Percentiles rank a stretch among this genome's conserved stretches.
These are phyloP conservation scores for Xylaria sp. DNA, from an alignment of 2,329 filamentous ascomycete species.

Conservation along the genomic window DNA sequence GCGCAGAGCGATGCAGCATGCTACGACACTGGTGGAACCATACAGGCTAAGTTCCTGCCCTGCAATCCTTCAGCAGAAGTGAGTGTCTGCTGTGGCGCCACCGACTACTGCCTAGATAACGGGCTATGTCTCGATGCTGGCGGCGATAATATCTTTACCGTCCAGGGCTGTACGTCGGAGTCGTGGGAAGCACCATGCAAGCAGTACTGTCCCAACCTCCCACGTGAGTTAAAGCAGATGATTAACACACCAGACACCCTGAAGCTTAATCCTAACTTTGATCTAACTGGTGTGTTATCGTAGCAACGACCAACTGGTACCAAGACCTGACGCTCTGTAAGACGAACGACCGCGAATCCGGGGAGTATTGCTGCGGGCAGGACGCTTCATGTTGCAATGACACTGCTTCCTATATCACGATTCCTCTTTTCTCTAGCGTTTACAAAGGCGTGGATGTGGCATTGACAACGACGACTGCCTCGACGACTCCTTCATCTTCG, in stretches of 20 bases:
- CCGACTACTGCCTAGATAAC: conserved; percentile 47
- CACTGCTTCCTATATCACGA: conserved; percentile 21
- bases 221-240: conserved; percentile 30
- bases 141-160: conserved; percentile 45
- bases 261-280: background rate
- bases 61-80: conserved; percentile 39
- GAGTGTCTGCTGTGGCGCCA: conserved; percentile 44
- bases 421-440: conserved; percentile 23
- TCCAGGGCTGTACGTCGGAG: conserved; percentile 48
- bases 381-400: conserved; percentile 37
- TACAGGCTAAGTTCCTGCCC: conserved; percentile 33
- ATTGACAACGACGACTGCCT: background rate
- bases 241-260: background rate
- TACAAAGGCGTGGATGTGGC: conserved; percentile 4
- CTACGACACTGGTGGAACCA: conserved; percentile 16
- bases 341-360: conserved; percentile 25
- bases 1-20: background rate
- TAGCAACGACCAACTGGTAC: conserved; percentile 27
- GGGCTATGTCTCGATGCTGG: conserved; percentile 47
- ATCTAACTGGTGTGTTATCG: background rate
- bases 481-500: background rate
- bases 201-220: conserved; percentile 38
- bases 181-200: conserved; percentile 45
- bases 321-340: conserved; percentile 37
- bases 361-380: conserved; percentile 37